phyloP scores from a whole-genome alignment of 1,284 basidiomycete species.

The Salmacisia buchloeana region DNA sequence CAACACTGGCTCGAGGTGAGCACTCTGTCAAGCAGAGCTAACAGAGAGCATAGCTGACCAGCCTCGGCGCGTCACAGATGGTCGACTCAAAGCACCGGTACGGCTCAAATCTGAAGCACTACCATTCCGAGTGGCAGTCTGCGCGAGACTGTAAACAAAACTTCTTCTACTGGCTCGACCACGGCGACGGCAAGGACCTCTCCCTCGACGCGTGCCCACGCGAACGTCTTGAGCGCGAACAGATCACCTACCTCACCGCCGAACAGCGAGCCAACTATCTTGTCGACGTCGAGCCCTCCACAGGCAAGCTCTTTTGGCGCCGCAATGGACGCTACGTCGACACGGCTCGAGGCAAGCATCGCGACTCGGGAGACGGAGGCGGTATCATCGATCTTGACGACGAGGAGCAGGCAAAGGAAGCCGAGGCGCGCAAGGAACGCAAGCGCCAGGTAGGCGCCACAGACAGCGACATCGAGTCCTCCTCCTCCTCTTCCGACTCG shows the following conservation, averaged over 20 bases:
- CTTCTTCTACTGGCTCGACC: conserved; percentile 61
- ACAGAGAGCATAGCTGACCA: neutral
- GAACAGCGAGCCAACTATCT: conserved; percentile 70
- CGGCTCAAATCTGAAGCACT: conserved; percentile 41
- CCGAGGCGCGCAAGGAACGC: conserved; percentile 11
- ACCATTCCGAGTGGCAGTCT: conserved; percentile 32
- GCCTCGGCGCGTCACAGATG: neutral
- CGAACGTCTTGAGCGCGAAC: conserved; percentile 64
- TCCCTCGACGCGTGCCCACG: conserved; percentile 64
- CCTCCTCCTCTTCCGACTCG: conserved; percentile 17
- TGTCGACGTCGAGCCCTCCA: conserved; percentile 54
- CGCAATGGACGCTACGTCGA: conserved; percentile 60
- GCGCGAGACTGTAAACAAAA: conserved; percentile 31
- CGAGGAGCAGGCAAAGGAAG: conserved; percentile 31
- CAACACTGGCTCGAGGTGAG: conserved; percentile 23
- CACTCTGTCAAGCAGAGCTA: neutral
- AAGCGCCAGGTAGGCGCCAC: neutral
- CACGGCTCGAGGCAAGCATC: conserved; percentile 41
- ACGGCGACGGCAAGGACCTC: conserved; percentile 63
- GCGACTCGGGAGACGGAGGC: conserved; percentile 39
- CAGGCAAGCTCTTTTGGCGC: conserved; percentile 69
- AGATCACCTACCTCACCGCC: conserved; percentile 49
- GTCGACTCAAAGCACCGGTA: conserved; percentile 25
- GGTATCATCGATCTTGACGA: conserved; percentile 45
- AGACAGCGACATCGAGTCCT: conserved; percentile 10